Evolutionary conservation across 257 asterid genomes (phyloP), one percentile per base, ranked within the genome.

Genomic region (Solanum dulcamara): DNA sequence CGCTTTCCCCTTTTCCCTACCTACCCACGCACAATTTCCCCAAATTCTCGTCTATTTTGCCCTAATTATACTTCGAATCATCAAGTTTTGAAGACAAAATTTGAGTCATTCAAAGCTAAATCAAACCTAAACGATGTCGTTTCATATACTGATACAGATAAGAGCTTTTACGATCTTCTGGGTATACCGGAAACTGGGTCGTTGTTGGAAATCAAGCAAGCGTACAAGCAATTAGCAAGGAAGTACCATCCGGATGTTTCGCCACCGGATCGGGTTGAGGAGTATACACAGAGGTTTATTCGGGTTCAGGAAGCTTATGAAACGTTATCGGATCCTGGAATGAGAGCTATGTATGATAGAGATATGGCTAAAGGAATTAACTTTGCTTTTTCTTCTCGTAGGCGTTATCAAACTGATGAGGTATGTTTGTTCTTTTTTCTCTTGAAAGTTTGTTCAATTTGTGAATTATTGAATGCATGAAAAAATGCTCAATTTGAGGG

Each of bases 191-290:
- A 89, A 81, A 90, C 94, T 26, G 97, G 93, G 2, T 84, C 97
- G 2, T 13, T 88, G 62, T 64, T 88, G 26, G 98, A 96, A 90
- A 94, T 96, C 62, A 96, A 94, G 30, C 97, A 91, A 42, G 99
- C 99, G 74, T 96, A 96, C 90, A 96, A 94, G 91, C 97, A 91
- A 89, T 86, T 96, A 14, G 99, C 96, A 4, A 83, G 97, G 85
- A 93, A 93, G 94, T 96, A 93, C 88, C 99, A 96, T 89, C 99
- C 99, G 84, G 99, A 96, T 86, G 97, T 96, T 1, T 96, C 97
- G 4, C 99, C 99, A 0, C 97, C 99, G 88, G 98, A 66, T 85
- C 95, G 91, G 93, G 93, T 88, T 46, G 91, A 93, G 64, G 96
- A 92, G 92, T 90, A 93, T 35, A 93, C 99, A 1, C 87, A 88